phyloP scores from a whole-genome alignment of 768 basidiomycete species.

The Pleurotus giganteus region DNA sequence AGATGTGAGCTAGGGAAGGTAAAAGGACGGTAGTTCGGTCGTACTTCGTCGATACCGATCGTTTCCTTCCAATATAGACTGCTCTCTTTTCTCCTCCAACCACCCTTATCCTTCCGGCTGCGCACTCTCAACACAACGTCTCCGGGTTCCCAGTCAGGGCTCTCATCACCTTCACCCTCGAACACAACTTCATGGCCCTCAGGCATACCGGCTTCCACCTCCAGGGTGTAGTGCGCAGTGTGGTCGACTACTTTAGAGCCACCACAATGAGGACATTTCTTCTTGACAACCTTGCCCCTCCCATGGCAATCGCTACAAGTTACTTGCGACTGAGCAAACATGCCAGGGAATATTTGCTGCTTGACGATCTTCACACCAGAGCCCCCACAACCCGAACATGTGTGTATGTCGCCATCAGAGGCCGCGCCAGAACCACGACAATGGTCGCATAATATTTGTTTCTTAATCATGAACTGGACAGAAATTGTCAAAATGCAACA shows the following conservation, averaged over 20 bases:
- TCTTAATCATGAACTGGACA: conserved; percentile 84
- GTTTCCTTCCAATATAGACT: conserved; percentile 92
- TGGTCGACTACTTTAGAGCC: conserved; percentile 83
- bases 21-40: background rate
- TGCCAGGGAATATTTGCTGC: conserved; percentile 96
- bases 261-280: conserved; percentile 77
- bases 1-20: conserved; percentile 6
- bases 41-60: conserved; percentile 87
- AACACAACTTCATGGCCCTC: conserved; percentile 93
- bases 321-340: conserved; percentile 87
- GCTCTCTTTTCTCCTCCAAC: conserved; percentile 86
- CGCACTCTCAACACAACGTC: conserved; percentile 87
- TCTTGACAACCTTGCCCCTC: conserved; percentile 75
- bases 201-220: conserved; percentile 84
- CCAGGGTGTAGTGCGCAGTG: conserved; percentile 79
- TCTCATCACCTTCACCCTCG: conserved; percentile 96
- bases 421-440: conserved; percentile 96
- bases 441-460: conserved; percentile 92
- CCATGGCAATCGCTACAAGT: conserved; percentile 85
- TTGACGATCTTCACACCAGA: conserved; percentile 81
- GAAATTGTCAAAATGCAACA: conserved; percentile 9
- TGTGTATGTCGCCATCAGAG: conserved; percentile 82
- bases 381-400: conserved; percentile 83
- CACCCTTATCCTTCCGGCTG: conserved; percentile 73
- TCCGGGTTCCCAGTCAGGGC: conserved; percentile 93